Evolutionary conservation across 805 yeast species (phyloP), one percentile per base, ranked within the genome.

Genomic region (Sugiyamaella marilandica): DNA sequence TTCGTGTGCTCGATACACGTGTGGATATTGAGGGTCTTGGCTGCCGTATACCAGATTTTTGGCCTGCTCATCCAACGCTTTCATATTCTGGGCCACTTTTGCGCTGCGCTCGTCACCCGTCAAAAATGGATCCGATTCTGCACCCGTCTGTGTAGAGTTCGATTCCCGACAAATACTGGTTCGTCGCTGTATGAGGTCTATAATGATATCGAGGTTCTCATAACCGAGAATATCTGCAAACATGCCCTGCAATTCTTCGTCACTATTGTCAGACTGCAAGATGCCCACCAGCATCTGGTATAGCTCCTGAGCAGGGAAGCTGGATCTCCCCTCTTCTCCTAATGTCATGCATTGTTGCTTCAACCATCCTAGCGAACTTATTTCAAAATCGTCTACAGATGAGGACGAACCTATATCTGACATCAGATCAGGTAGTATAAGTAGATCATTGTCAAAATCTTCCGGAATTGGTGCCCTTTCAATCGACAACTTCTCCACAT

Each of bases 141-240:
- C 7, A 10, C 11, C 10, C 10, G 19, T 18, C 29, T 31, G 24
- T 10, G 18, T 10, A 16, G 47, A 31, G 8, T 36, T 26, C 2
- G 19, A 7, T 9, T 18, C 37, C 18, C 21, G 31, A 32, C 50
- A 39, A 33, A 54, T 31, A 60, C 50, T 34, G 21, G 46, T 5
- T 48, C 55, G 36, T 58, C 55, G 36, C 79, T 77, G 77, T 2
- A 88, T 66, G 10, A 89, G 69, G 44, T 74, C 77, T 1, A 89
- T 76, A 9, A 91, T 86, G 47, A 91, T 68, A 50, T 89, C 97
- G 55, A 94, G 77, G 63, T 88, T 86, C 24, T 89, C 96, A 60
- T 82, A 85, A 0, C 99, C 99, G 1, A 94, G 67, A 7, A 87
- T 74, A 65, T 90, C 97, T 55, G 88, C 82, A 41, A 94, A 69